Conservation (phyloP, 176 grass and related monocot genomes). For the Aegilops longissima region DNA sequence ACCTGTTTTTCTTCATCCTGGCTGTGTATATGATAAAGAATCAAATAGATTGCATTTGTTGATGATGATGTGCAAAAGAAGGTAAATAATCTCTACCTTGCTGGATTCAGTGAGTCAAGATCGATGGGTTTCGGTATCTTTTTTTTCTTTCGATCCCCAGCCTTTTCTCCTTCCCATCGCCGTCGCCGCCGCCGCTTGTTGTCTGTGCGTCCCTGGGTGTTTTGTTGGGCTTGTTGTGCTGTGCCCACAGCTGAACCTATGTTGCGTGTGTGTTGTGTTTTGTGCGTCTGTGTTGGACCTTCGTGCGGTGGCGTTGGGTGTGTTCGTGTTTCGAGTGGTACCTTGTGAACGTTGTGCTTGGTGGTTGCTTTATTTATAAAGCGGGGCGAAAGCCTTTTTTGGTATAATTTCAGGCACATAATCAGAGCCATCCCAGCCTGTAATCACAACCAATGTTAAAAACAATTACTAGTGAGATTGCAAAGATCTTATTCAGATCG, state of each 20-base stretch:
- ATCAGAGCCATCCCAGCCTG: slow-evolving; percentile 57
- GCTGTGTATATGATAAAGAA: slow-evolving; percentile 34
- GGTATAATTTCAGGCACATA: slow-evolving; percentile 65
- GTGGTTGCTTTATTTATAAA: no score
- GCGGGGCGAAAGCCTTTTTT: no score
- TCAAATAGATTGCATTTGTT: neutral
- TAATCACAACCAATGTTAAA: slow-evolving; percentile 1
- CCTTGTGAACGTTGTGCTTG: no score
- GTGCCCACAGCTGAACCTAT: no score
- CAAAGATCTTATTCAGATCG: neutral
- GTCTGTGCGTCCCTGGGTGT: no score
- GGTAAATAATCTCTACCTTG: slow-evolving; percentile 38
- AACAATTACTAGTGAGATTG: neutral
- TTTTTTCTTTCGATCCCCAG: slow-evolving; percentile 31
- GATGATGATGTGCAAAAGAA: neutral
- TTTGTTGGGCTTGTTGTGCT: no score
- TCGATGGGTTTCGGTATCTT: slow-evolving; percentile 41
- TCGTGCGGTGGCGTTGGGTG: no score
- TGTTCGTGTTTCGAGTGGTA: no score
- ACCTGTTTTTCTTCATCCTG: slow-evolving; percentile 66
- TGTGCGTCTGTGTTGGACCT: no score
- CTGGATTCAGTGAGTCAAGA: slow-evolving; percentile 75
- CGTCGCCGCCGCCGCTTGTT: no score
- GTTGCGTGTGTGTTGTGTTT: no score
- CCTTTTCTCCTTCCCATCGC: slow-evolving; percentile 62